Conservation (phyloP, 108 stramenopile species). For the Nitzschia putrida region DNA sequence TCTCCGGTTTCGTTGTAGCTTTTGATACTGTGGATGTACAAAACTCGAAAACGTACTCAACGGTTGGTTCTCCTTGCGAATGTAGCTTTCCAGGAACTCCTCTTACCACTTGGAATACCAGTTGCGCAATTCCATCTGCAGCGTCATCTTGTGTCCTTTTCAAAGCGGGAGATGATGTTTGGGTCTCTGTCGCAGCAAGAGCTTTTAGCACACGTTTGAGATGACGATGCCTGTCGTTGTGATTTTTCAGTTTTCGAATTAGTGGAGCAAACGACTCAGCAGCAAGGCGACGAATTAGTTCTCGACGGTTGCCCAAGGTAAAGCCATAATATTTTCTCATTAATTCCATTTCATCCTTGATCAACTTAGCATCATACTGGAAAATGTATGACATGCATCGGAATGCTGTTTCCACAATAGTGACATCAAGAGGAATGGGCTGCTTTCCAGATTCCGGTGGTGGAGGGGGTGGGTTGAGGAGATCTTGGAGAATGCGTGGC, state of each 20-base stretch:
- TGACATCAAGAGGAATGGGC: constrained; percentile 66
- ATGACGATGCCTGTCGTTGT: constrained; percentile 63
- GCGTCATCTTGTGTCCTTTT: constrained; percentile 63
- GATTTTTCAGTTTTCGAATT: constrained; percentile 64
- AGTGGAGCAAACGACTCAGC: constrained; percentile 82
- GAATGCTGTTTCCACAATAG: constrained; percentile 78
- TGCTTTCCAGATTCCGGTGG: constrained; percentile 51
- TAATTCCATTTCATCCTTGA: constrained; percentile 60
- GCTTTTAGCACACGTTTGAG: constrained; percentile 70
- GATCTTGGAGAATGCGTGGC: constrained; percentile 71
- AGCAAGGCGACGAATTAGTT: constrained; percentile 68
- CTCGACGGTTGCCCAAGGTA: constrained; percentile 70
- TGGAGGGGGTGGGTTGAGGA: constrained; percentile 72
- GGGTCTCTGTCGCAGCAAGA: constrained; percentile 43
- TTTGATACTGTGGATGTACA: constrained; percentile 14
- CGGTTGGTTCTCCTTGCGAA: constrained; percentile 62
- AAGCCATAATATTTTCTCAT: constrained; percentile 81
- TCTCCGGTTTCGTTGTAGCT: not conserved
- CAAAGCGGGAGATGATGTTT: constrained; percentile 7
- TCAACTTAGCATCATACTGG: constrained; percentile 69
- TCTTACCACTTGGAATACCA: constrained; percentile 67
- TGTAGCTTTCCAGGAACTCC: constrained; percentile 73
- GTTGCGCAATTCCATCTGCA: constrained; percentile 75
- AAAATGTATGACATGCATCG: constrained; percentile 80
- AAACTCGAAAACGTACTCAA: constrained; percentile 58